Base-by-base conservation (phyloP, 73 alveolate species). In the Paramecium primaurelia region DNA sequence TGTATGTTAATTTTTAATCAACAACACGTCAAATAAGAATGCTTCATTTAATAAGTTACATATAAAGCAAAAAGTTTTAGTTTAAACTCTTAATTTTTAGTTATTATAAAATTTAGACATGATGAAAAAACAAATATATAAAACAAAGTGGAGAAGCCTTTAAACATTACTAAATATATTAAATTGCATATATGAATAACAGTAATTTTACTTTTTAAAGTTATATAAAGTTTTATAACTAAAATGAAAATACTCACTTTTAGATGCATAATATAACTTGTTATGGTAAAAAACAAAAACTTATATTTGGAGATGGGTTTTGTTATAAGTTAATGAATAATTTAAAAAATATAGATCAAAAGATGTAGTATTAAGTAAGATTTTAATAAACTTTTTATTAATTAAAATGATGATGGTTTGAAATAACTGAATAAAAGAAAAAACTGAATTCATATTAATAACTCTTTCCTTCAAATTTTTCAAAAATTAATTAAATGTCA, bases 391-490 rank as follows among this genome's bases (percentile, higher is more conserved):
- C 36, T n/a, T 54, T 16, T 18, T 54, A 54, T 54, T 7, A 54
- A 54, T 54, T 54, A 54, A 54, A 54, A 54, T 54, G n/a, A 49
- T 49, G 59, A 54, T 54, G 32, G 69, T 54, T 37, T 80, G 73
- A 80, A 80, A 44, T 80, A 80, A 80, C 91, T 80, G 91, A 80
- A 80, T 80, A 26, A 26, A 45, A 32, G 91, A 80, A 80, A 80
- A 44, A 80, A 80, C 91, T 47, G 91, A 80, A 40, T 80, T 42
- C 32, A 45, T 80, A 80, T 45, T 18, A 25, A 49, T 25, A 80
- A 40, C 58, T n/a, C 25, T 42, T 80, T n/a, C 25, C 30, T 25
- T 54, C 9, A 2, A 14, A 44, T 44, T 26, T 80, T 18, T 32
- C 12, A 11, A 77, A 44, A 80, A 44, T 45, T 38, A 45, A 44